Evolutionary conservation across 306 rosid species (phyloP), one percentile per base, ranked within the genome.

Genomic region (Vigna nakashimae): DNA sequence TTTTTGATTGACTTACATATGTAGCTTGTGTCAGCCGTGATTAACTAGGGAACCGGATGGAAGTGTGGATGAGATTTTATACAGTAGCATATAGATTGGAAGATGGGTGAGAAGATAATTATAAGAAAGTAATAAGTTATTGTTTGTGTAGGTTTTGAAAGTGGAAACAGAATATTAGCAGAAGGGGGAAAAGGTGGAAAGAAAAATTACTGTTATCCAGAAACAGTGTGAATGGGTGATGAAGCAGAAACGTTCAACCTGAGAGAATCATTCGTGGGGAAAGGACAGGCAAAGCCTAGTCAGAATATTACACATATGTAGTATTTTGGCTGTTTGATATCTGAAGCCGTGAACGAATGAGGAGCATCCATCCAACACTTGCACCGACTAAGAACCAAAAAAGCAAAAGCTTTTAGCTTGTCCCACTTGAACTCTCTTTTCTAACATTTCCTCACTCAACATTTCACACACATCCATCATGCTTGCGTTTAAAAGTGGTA

Each of bases 381-480:
- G 87, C 92, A 91, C 92, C 90, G 87, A 91, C 92, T 83, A 26
- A 71, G 42, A 58, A 60, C 86, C 50, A 52, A 60, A 86, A 82
- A 83, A 89, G 84, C 74, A 69, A 78, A 85, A 73, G 76, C 71
- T 42, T 57, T 40, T 78, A 15, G 80, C 88, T 84, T 79, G 97
- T 73, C 89, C 91, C 88, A 86, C 84, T 78, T 22, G 84, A 91
- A 87, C 88, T 85, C 90, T 87, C 82, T 87, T 88, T 77, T 48
- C 53, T 43, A n/a, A 42, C 32, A 73, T 78, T 66, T 65, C 68
- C 36, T 80, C 66, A 65, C 79, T 32, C 60, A 65, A 82, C 60
- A 78, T 79, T 88, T 89, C 91, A 82, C 80, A 80, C 80, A 77
- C 17, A 76, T 64, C 80, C 83, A 87, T 91, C 87, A 82, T 84